Conservation (phyloP, 2,329 filamentous ascomycete species). For the Verticillium nubilum region DNA sequence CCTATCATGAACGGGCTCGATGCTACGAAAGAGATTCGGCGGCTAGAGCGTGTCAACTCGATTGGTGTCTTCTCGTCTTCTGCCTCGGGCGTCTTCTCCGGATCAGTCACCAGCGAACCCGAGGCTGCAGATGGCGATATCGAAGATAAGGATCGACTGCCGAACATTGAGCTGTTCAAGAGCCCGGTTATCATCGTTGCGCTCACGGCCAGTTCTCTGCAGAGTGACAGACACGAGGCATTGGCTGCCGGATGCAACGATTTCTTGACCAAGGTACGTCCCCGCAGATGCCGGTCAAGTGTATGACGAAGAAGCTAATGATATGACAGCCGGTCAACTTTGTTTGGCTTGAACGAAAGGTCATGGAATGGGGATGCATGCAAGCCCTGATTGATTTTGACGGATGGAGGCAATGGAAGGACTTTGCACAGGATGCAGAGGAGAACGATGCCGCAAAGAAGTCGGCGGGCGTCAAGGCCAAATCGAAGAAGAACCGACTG, state of each 20-base stretch:
- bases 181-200: conserved; percentile 97
- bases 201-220: conserved; percentile 86
- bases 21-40: conserved; percentile 88
- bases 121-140: conserved; percentile 39
- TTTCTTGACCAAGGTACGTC: conserved; percentile 86
- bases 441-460: conserved; percentile 36
- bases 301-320: conserved; percentile 15
- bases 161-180: conserved; percentile 73
- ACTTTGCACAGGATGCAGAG: conserved; percentile 54
- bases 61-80: conserved; percentile 86
- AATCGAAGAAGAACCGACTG: conserved; percentile 39
- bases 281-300: conserved; percentile 9
- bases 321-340: conserved; percentile 80
- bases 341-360: conserved; percentile 93
- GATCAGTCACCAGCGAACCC: conserved; percentile 40
- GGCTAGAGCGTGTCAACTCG: conserved; percentile 82
- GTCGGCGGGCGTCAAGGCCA: conserved; percentile 27
- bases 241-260: conserved; percentile 95
- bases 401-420: conserved; percentile 96
- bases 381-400: conserved; percentile 98
- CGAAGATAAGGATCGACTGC: conserved; percentile 62
- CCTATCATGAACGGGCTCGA: conserved; percentile 95
- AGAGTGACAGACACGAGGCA: conserved; percentile 92
- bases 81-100: conserved; percentile 28
- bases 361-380: conserved; percentile 99